Evolutionary conservation across 495 filamentous ascomycete species (phyloP), one percentile per base, ranked within the genome.

Genomic region (Aspergillus wentii): DNA sequence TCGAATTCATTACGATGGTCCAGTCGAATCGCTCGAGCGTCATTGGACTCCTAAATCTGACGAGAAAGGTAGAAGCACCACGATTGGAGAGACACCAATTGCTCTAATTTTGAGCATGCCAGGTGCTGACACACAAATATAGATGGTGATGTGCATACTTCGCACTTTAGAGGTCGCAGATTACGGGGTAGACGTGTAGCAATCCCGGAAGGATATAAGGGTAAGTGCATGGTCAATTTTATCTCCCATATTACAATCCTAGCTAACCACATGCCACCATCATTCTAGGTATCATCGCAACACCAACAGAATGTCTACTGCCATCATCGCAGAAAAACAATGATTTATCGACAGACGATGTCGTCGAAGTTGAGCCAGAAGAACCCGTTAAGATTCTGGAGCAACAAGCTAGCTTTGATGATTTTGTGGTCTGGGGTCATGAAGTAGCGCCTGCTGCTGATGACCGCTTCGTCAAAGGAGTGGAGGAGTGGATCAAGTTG

Each of bases 401-500:
- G 47, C 75, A 79, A 29, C 65, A 77, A 21, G 76, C 68, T 3
- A 64, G 70, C n/a, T 96, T 97, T 57, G 78, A 89, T 10, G 72
- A 85, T 15, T 52, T 95, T 29, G 59, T 88, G 10, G 72, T 95
- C 16, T 97, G 91, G 91, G 84, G 74, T 0, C 92, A 96, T 62
- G 84, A 88, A 40, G 70, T 74, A 35, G 46, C 76, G 29, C 83
- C 84, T 17, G 72, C 80, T 14, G 69, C 78, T 8, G 84, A 86
- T 46, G 83, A 86, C 54, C 53, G 69, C 1, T 90, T 86, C 53
- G 80, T 77, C 8, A 76, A 80, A 18, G 71, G 72, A 0, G 66
- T 94, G 43, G 78, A 85, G 55, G 91, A 97, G 61, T 96, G 90
- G 91, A 60, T 96, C 47, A 68, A 61, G 1, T 78, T 94, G 58